phyloP scores from a whole-genome alignment of 1,284 basidiomycete species.

The Dichomitus squalens region DNA sequence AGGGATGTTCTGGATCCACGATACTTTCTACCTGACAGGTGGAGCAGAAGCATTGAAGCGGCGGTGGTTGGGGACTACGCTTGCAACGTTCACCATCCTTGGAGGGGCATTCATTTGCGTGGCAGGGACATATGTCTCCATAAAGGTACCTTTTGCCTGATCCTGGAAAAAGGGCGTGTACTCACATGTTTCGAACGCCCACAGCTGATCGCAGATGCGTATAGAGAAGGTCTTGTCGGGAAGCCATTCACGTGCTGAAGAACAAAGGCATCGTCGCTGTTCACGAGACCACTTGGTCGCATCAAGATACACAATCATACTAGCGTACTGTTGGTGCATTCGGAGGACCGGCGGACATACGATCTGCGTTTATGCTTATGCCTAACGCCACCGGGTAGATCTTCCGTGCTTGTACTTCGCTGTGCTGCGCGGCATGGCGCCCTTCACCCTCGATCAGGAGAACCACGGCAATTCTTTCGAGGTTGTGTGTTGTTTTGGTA shows the following conservation, averaged over 20 bases:
- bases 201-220: slow-evolving; percentile 54
- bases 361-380: not conserved
- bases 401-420: not conserved
- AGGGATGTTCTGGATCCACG: slow-evolving; percentile 59
- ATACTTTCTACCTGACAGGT: slow-evolving; percentile 46
- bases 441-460: not conserved
- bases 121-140: slow-evolving; percentile 53
- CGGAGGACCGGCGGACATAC: not conserved
- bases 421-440: not conserved
- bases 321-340: not conserved
- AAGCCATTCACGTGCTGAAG: slow-evolving; percentile 54
- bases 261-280: not conserved
- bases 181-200: not conserved
- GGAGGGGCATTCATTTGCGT: slow-evolving; percentile 57
- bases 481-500: not conserved
- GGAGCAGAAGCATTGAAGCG: slow-evolving; percentile 36
- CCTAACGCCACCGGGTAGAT: slow-evolving; percentile 2
- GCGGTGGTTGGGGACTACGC: slow-evolving; percentile 34
- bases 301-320: too few relatives aligned
- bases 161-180: not conserved
- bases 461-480: not conserved
- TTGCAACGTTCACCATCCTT: slow-evolving; percentile 47
- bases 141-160: slow-evolving; percentile 38
- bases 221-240: slow-evolving; percentile 45
- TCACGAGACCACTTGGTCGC: too few relatives aligned